Base-by-base conservation (phyloP, 2,329 filamentous ascomycete species). In the Mycosphaerella sp. region DNA sequence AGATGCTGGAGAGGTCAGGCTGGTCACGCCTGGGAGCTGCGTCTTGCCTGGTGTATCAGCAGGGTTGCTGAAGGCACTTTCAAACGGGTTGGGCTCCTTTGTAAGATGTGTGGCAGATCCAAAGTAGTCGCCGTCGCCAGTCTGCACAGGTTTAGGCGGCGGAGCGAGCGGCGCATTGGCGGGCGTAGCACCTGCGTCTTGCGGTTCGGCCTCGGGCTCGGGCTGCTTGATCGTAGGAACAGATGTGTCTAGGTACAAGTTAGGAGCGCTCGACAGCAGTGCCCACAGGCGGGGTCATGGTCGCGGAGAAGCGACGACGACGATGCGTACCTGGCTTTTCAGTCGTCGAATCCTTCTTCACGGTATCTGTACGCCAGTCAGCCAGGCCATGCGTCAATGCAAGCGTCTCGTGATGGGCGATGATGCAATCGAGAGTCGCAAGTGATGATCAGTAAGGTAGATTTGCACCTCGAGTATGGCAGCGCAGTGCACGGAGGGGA, bases 41-140 rank as follows among this genome's bases (percentile, higher is more conserved):
- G 79, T 77, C 64, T 84, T 76, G 30, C 88, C 87, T 13, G 91
- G 89, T 28, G 91, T 95, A 68, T 95, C 88, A 61, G 82, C 73
- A 42, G 76, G 79, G 18, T 71, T 77, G 37, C 82, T 84, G 68
- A 98, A 98, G 6, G 91, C 96, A 71, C 93, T 88, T 69, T 97
- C 93, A 65, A 98, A 97, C 7, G 93, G 91, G 71, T 98, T 97
- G 54, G 89, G 89, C 75, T 97, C 93, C 68, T 86, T 80, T 62
- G 80, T 84, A 67, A 89, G 73, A 55, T 75, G 72, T 53, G 57
- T 64, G 28, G 63, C 64, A 50, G 60, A 63, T 62, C 71, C 73
- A 65, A 79, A 78, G 64, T 79, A 78, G 60, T 77, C 75, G 48
- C 69, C 69, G 42, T 72, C 73, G 51, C 70, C 67, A 56, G 69